A percentile compares a stretch with the other conserved stretches of the same genome.
Evolutionary conservation across 371 early-diverging fungal species (phyloP).

Genomic region (Choanephora cucurbitarum): DNA sequence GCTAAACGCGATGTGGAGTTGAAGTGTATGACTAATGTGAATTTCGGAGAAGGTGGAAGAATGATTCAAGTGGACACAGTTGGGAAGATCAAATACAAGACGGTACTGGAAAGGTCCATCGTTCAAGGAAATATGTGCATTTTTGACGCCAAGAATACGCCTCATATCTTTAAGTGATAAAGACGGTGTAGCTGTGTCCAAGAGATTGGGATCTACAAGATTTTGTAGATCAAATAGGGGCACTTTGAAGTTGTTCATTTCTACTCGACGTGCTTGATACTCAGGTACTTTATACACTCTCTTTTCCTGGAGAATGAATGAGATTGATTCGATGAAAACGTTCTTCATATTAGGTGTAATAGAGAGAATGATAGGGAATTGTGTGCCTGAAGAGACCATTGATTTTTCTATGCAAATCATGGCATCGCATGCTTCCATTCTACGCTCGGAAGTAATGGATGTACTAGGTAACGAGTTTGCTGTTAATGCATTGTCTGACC

Average conservation of each 20-base stretch:
- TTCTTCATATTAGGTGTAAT: conserved; percentile 31
- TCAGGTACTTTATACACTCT: conserved; percentile 34
- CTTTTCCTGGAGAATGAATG: conserved; percentile 30
- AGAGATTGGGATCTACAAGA: conserved; percentile 18
- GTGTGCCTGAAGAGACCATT: conserved; percentile 34
- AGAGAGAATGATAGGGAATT: conserved; percentile 27
- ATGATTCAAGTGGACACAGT: conserved; percentile 34
- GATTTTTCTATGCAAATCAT: conserved; percentile 37
- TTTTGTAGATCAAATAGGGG: conserved; percentile 14
- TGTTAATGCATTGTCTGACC: conserved; percentile 30
- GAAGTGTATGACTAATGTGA: conserved; percentile 27
- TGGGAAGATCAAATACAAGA: conserved; percentile 30
- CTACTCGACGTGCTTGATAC: conserved; percentile 28
- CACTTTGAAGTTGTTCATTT: conserved; percentile 30
- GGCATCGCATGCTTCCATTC: conserved; percentile 29
- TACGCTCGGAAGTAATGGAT: conserved; percentile 29
- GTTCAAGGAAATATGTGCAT: conserved; percentile 34
- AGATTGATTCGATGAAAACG: conserved; percentile 31
- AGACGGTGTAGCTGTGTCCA: neutral
- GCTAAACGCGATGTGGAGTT: conserved; percentile 26
- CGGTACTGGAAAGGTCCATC: conserved; percentile 27
- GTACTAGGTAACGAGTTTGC: conserved; percentile 30
- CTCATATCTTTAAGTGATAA: conserved; percentile 27
- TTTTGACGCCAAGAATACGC: conserved; percentile 22
- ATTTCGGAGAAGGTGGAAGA: conserved; percentile 34